Percentiles rank a stretch among this genome's conserved stretches.
Evolutionary conservation across 805 yeast genomes (phyloP).

Genomic region (Starmera caribaea): DNA sequence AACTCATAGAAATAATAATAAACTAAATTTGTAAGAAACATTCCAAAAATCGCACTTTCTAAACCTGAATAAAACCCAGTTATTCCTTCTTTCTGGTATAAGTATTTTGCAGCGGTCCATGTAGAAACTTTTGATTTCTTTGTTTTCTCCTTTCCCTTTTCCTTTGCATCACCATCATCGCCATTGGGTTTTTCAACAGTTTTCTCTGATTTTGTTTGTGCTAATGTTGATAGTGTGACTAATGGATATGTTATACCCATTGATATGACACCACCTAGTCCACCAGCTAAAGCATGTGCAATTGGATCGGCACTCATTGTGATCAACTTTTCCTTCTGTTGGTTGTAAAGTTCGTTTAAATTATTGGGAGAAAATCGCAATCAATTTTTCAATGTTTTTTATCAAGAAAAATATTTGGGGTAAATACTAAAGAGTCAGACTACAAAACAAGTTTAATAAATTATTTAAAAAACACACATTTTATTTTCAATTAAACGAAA

Average conservation of each 20-base stretch:
- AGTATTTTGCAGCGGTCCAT: conserved; percentile 32
- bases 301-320: conserved; percentile 17
- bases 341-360: too few relatives aligned
- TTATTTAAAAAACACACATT: too few relatives aligned
- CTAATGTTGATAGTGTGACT: conserved; percentile 77
- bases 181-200: conserved; percentile 10
- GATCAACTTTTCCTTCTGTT: too few relatives aligned
- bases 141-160: too few relatives aligned
- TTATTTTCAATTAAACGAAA: too few relatives aligned
- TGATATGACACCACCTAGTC: conserved; percentile 84
- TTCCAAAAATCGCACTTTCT: conserved; percentile 81
- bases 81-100: conserved; percentile 51
- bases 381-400: too few relatives aligned
- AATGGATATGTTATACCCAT: conserved; percentile 86
- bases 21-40: conserved; percentile 76
- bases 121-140: conserved; percentile 18
- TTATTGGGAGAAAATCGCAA: too few relatives aligned
- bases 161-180: conserved; percentile 11
- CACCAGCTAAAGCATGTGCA: conserved; percentile 92
- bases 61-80: conserved; percentile 74
- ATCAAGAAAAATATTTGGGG: too few relatives aligned
- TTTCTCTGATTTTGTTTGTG: conserved; percentile 53
- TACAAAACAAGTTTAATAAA: too few relatives aligned
- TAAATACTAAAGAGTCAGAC: too few relatives aligned
- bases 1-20: conserved; percentile 89